Evolutionary conservation across 2,329 filamentous ascomycete species (phyloP).

Genomic region (Stagonosporopsis cucurbitacearum): DNA sequence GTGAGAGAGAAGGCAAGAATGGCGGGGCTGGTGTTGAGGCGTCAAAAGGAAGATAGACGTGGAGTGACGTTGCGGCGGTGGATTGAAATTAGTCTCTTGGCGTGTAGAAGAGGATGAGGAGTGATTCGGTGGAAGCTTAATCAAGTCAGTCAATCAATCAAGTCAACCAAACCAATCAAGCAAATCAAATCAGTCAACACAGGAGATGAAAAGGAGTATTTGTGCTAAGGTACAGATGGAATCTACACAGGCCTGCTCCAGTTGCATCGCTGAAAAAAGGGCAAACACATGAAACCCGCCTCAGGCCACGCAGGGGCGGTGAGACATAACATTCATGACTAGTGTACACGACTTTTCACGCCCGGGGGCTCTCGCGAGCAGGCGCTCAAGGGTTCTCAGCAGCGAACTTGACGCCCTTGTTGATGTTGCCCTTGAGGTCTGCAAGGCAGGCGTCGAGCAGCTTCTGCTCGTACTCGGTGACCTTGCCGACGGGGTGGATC

Average conservation of each 20-base stretch:
- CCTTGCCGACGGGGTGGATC: slow-evolving; percentile 84
- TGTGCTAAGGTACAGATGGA: slow-evolving; percentile 26
- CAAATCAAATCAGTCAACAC: no score
- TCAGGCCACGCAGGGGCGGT: slow-evolving; percentile 24
- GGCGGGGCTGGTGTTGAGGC: no score
- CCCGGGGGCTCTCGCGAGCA: not conserved
- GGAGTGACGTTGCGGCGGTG: no score
- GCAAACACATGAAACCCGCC: slow-evolving; percentile 27
- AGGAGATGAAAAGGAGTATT: not conserved
- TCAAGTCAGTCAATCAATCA: no score
- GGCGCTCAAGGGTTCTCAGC: slow-evolving; percentile 60
- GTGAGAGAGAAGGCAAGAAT: no score
- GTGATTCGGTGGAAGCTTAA: no score
- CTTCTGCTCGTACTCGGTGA: slow-evolving; percentile 86
- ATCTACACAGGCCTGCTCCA: slow-evolving; percentile 26
- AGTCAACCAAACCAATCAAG: no score
- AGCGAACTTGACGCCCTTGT: slow-evolving; percentile 79
- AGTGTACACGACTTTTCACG: slow-evolving; percentile 33
- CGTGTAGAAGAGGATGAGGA: no score
- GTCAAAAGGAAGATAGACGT: no score
- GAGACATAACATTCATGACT: slow-evolving; percentile 32
- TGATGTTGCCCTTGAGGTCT: slow-evolving; percentile 92
- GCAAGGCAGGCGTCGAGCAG: slow-evolving; percentile 83
- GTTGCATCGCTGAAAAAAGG: slow-evolving; percentile 22
- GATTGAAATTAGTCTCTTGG: no score